These are phyloP conservation scores for Tilletia caries DNA, from an alignment of 1,284 basidiomycete species.

Conservation along the genomic window DNA sequence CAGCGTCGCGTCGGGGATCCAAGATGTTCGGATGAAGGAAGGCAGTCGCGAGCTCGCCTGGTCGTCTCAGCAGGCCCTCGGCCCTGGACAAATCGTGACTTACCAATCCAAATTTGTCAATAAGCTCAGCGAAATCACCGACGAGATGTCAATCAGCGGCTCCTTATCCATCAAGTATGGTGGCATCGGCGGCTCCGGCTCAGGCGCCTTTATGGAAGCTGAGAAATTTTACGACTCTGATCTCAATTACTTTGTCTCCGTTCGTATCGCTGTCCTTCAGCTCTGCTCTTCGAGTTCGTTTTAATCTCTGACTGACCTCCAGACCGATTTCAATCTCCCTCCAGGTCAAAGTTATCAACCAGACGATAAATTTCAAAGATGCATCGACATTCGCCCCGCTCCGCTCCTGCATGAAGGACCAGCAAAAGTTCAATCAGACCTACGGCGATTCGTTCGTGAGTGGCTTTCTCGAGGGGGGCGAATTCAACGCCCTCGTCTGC, in stretches of 20 bases:
- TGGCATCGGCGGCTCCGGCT: constrained; percentile 15
- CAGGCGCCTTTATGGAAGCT: constrained; percentile 12
- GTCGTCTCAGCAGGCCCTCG: neutral
- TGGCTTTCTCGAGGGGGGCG: constrained; percentile 15
- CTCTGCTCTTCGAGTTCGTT: neutral
- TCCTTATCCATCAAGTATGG: neutral
- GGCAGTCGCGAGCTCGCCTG: constrained; percentile 4
- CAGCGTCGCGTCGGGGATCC: neutral
- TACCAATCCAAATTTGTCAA: constrained; percentile 12
- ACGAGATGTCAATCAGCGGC: constrained; percentile 13
- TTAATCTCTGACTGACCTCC: neutral
- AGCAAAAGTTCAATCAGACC: constrained; percentile 10
- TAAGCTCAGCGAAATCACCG: constrained; percentile 14
- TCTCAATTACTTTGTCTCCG: constrained; percentile 9
- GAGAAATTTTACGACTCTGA: constrained; percentile 15
- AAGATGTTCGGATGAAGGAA: neutral
- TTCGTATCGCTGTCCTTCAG: neutral
- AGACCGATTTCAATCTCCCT: neutral
- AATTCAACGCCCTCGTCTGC: constrained; percentile 13
- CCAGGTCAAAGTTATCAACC: constrained; percentile 10
- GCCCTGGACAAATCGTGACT: constrained; percentile 1
- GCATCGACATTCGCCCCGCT: constrained; percentile 4
- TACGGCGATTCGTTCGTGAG: constrained; percentile 13
- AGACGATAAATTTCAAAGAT: constrained; percentile 11
- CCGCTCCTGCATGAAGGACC: constrained; percentile 13